Evolutionary conservation across 2,329 filamentous ascomycete genomes (phyloP), one percentile per base, ranked within the genome.

Genomic region (Fusarium sp.): DNA sequence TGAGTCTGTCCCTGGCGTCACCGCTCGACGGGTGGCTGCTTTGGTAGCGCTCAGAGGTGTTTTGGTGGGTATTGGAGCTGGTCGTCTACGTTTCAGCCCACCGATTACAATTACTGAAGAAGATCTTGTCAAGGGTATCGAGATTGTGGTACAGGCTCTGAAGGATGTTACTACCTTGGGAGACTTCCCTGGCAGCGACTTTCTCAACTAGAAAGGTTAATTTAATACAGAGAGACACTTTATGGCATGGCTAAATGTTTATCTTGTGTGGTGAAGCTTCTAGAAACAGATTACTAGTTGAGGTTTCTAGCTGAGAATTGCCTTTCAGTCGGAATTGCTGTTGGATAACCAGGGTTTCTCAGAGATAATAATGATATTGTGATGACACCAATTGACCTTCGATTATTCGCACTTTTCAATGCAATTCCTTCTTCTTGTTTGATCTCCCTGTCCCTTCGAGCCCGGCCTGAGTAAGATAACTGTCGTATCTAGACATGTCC

Each of bases 71-170:
- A 67, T 48, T 14, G 68, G 58, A 11, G 52, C 45, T 34, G 62
- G 66, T n/a, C 58, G 68, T 7, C 64, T 70, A 3, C 64, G 68
- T 4, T 56, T 70, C 11, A 67, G 64, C 35, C 59, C 68, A 5
- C 68, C 68, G 0, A 54, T 70, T 5, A 64, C 58, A 3, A 70
- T 70, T 77, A 54, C 73, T 70, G 62, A 70, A 27, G 54, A 68
- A 3, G 54, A 64, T 27, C 41, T 70, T 16, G 59, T 64, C 6
- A 63, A 68, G 59, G 65, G 30, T n/a, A 45, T 54, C 2, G 34
- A 30, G n/a, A 37, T 67, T 45, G 48, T 60, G 18, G 64, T 50
- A 1, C 68, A 70, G n/a, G 58, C 64, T 14, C 25, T 70, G 4
- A 58, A 56, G 14, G 68, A 68, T 57, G 64, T 64, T 2, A 60